Conservation (phyloP, 2,329 filamentous ascomycete species). For the Teratosphaeria viscida region DNA sequence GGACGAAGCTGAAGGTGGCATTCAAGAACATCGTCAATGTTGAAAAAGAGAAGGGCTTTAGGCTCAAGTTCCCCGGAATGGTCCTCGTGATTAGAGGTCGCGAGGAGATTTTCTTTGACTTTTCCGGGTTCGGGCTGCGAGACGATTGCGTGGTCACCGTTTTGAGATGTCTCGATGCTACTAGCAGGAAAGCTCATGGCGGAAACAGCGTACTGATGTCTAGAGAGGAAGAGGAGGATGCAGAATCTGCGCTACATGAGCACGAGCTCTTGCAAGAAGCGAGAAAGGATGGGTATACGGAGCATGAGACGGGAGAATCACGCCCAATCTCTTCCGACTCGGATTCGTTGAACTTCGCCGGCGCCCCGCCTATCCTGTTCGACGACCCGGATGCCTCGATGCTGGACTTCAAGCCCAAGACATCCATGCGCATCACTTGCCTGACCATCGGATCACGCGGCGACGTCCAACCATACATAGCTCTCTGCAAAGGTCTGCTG, state of each 20-base stretch:
- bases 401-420: conserved; percentile 77
- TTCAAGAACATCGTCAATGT: conserved; percentile 87
- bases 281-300: conserved; percentile 38
- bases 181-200: conserved; percentile 23
- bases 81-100: conserved; percentile 89
- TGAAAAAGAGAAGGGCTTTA: conserved; percentile 89
- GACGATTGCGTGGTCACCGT: conserved; percentile 84
- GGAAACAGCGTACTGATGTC: conserved; percentile 57
- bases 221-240: conserved; percentile 56
- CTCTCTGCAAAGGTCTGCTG: conserved; percentile 79
- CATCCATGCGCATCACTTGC: conserved; percentile 76
- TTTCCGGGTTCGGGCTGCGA: conserved; percentile 62
- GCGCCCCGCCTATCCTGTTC: conserved; percentile 68
- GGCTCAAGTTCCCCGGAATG: conserved; percentile 80
- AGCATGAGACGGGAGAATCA: not conserved
- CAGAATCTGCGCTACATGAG: conserved; percentile 67
- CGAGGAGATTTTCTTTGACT: conserved; percentile 95
- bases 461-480: conserved; percentile 96
- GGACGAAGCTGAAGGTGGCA: conserved; percentile 84
- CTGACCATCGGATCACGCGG: conserved; percentile 91
- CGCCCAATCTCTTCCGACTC: not conserved
- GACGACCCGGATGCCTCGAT: conserved; percentile 84
- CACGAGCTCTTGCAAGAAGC: conserved; percentile 68
- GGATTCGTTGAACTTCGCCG: conserved; percentile 23
- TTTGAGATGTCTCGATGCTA: conserved; percentile 61